phyloP scores from a whole-genome alignment of 106 monocot species.

The Amphibolis antarctica region DNA sequence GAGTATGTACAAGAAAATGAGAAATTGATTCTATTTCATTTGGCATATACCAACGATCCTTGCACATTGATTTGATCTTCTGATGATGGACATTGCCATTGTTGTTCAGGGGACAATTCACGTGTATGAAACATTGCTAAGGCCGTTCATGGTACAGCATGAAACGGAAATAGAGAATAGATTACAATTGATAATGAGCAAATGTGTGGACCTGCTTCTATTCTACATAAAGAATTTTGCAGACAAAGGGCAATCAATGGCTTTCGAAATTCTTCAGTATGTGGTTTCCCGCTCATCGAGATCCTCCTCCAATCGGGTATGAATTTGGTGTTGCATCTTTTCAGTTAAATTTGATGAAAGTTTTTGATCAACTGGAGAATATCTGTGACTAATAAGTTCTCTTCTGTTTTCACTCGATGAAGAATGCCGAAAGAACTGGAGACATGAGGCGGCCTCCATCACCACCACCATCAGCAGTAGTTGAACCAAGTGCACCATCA shows the following conservation, averaged over 20 bases:
- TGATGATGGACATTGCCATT: no score
- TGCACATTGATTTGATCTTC: background rate
- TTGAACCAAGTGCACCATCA: slow-evolving; percentile 2
- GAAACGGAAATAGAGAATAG: slow-evolving; percentile 9
- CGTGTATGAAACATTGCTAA: slow-evolving; percentile 12
- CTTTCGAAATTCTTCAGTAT: slow-evolving; percentile 13
- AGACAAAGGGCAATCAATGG: slow-evolving; percentile 15
- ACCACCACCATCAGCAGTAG: background rate
- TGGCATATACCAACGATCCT: no score
- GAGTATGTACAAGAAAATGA: background rate
- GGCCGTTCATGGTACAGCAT: slow-evolving; percentile 13
- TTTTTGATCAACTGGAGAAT: background rate
- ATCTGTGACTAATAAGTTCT: no score
- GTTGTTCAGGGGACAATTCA: slow-evolving; percentile 10
- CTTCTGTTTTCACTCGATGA: background rate
- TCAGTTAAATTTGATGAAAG: background rate
- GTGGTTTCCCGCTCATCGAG: slow-evolving; percentile 4
- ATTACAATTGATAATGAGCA: slow-evolving; percentile 6
- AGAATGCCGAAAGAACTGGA: slow-evolving; percentile 4
- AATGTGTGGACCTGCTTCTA: slow-evolving; percentile 5
- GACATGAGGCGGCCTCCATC: slow-evolving; percentile 1
- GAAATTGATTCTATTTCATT: background rate
- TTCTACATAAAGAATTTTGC: slow-evolving; percentile 19
- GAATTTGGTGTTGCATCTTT: background rate
- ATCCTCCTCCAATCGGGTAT: background rate